phyloP scores from a whole-genome alignment of 2,329 filamentous ascomycete species.

The Colletotrichum zoysiae region DNA sequence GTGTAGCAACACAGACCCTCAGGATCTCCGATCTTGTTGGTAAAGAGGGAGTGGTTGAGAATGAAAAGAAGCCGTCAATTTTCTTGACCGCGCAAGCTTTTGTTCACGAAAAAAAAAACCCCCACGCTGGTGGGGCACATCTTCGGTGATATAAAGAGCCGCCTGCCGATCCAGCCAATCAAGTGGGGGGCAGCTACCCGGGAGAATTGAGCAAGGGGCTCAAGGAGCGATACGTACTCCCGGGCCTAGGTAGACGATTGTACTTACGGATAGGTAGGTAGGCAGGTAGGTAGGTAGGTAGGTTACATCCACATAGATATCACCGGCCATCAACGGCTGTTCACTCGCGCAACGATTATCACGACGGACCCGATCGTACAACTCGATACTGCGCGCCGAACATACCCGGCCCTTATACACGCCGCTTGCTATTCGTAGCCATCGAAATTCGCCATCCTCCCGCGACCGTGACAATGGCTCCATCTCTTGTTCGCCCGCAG shows the following conservation, averaged over 20 bases:
- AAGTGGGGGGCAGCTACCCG: background rate
- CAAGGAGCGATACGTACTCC: slow-evolving; percentile 1
- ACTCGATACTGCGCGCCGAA: background rate
- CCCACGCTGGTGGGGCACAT: slow-evolving; percentile 19
- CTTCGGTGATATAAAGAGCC: slow-evolving; percentile 29
- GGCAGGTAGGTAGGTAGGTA: too few species aligned
- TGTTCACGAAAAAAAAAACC: slow-evolving; percentile 17
- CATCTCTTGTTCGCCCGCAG: slow-evolving; percentile 68
- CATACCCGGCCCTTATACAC: background rate
- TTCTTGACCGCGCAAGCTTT: slow-evolving; percentile 28
- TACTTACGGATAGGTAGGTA: too few species aligned
- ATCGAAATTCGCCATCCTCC: background rate
- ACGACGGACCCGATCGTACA: background rate
- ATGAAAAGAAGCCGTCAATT: background rate
- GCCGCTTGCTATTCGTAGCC: background rate
- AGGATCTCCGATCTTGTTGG: slow-evolving; percentile 16
- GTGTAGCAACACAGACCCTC: slow-evolving; percentile 18
- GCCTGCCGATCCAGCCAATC: slow-evolving; percentile 30
- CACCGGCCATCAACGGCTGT: slow-evolving; percentile 1
- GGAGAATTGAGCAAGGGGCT: slow-evolving; percentile 9
- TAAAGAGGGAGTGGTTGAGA: slow-evolving; percentile 8
- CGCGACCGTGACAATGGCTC: slow-evolving; percentile 55
- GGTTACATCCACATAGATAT: background rate
- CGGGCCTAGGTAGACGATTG: background rate
- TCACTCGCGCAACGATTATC: background rate